Evolutionary conservation across 164 flowering plant genomes (phyloP).

Genomic region (Vitis rupestris): DNA sequence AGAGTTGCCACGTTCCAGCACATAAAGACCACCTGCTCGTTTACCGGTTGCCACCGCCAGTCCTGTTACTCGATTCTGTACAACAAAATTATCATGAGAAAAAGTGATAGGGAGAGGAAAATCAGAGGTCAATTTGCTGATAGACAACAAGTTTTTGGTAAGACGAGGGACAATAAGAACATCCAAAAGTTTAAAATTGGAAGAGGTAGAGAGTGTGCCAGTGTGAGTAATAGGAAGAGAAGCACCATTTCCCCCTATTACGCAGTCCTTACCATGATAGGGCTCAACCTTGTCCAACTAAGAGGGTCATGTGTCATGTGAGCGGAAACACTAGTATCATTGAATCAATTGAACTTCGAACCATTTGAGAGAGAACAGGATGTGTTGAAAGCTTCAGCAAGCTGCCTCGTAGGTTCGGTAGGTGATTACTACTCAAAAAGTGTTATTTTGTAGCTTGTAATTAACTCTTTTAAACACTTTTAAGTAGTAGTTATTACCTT

Average conservation of each 20-base stretch:
- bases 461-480: no score
- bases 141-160: background rate
- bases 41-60: background rate
- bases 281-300: no score
- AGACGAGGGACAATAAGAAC: constrained; percentile 7
- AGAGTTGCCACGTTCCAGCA: no score
- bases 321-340: constrained; percentile 1
- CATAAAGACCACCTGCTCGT: background rate
- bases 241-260: no score
- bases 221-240: no score
- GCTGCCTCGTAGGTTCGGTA: no score
- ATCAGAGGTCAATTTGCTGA: background rate
- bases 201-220: no score
- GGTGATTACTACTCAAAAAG: no score
- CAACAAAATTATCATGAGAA: constrained; percentile 2
- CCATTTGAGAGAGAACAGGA: background rate
- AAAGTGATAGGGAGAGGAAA: background rate
- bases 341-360: constrained; percentile 2
- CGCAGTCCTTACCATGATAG: no score
- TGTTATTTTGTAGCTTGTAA: no score
- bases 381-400: no score
- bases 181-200: background rate
- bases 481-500: no score
- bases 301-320: constrained; percentile 10
- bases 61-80: constrained; percentile 11